These are phyloP conservation scores for Yamadazyma paraphyllophila DNA, from an alignment of 805 yeast species.

Conservation along the genomic window DNA sequence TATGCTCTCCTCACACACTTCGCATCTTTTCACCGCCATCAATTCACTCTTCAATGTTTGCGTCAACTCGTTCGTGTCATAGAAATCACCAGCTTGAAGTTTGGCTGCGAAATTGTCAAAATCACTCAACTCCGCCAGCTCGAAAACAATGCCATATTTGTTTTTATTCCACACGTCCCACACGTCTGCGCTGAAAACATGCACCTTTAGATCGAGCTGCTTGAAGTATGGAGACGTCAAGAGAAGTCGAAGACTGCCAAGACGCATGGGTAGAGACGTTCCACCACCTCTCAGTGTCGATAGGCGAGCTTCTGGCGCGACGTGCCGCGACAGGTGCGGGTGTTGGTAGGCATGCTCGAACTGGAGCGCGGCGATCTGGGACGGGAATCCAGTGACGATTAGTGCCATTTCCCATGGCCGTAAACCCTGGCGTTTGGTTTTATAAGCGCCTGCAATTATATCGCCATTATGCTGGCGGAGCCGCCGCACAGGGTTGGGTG, in stretches of 20 bases:
- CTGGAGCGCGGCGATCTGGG: conserved; percentile 63
- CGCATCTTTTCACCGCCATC: conserved; percentile 26
- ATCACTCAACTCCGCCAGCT: not conserved
- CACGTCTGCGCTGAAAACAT: conserved; percentile 38
- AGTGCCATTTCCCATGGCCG: conserved; percentile 75
- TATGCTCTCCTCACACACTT: conserved; percentile 25
- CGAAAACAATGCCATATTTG: conserved; percentile 19
- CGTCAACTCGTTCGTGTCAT: conserved; percentile 20
- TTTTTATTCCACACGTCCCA: conserved; percentile 35
- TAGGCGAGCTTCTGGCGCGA: conserved; percentile 19
- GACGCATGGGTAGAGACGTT: conserved; percentile 27
- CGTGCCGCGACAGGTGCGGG: conserved; percentile 61
- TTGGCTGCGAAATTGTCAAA: conserved; percentile 1
- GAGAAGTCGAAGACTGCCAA: conserved; percentile 49
- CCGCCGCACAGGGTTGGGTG: conserved; percentile 69
- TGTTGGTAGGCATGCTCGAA: conserved; percentile 90
- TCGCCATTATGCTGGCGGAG: conserved; percentile 80
- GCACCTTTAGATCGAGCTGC: conserved; percentile 44
- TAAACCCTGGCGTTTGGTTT: conserved; percentile 54
- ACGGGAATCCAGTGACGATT: conserved; percentile 70
- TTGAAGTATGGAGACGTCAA: conserved; percentile 43
- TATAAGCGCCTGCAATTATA: conserved; percentile 55
- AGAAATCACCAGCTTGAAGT: conserved; percentile 24
- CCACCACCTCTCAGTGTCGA: not conserved
- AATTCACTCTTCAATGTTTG: conserved; percentile 8